Conservation (phyloP, 768 basidiomycete genomes). For the Russula virescens region DNA sequence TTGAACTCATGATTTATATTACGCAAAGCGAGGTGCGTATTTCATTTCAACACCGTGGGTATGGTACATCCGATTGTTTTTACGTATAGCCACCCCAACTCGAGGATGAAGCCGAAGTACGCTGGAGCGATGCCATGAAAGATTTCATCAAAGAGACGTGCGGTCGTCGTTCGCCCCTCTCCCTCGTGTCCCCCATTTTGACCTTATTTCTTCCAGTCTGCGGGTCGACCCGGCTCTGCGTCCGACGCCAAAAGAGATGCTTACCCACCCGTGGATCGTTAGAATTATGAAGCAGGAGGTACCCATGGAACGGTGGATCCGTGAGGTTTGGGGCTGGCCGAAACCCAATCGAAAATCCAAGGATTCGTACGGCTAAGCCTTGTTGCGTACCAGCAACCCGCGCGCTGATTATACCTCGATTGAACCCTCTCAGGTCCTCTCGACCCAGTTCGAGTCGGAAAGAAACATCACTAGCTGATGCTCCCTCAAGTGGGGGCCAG, state of each 20-base stretch:
- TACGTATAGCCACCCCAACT: constrained; percentile 67
- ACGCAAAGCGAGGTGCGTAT: constrained; percentile 64
- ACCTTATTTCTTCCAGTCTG: constrained; percentile 41
- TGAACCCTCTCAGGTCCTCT: constrained; percentile 24
- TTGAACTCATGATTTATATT: constrained; percentile 90
- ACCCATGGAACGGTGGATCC: constrained; percentile 86
- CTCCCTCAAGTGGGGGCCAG: not conserved
- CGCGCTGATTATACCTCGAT: constrained; percentile 13
- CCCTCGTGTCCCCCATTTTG: constrained; percentile 7
- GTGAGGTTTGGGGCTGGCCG: constrained; percentile 78
- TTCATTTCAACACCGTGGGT: constrained; percentile 20
- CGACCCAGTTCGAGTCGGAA: constrained; percentile 32
- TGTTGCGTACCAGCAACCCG: constrained; percentile 8
- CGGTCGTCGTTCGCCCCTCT: constrained; percentile 31
- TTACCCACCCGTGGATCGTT: constrained; percentile 78
- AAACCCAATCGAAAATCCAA: constrained; percentile 33
- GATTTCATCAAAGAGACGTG: constrained; percentile 85
- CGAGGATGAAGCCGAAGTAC: constrained; percentile 60
- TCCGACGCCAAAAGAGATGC: constrained; percentile 78
- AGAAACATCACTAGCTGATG: constrained; percentile 15
- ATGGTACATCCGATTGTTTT: constrained; percentile 20
- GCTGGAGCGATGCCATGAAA: constrained; percentile 83
- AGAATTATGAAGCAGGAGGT: constrained; percentile 74
- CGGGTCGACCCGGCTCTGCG: constrained; percentile 62
- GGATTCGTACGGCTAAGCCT: constrained; percentile 28